A percentile compares a stretch with the other conserved stretches of the same genome.
These are phyloP conservation scores for Mycena floridula DNA, from an alignment of 768 basidiomycete genomes.

Conservation along the genomic window DNA sequence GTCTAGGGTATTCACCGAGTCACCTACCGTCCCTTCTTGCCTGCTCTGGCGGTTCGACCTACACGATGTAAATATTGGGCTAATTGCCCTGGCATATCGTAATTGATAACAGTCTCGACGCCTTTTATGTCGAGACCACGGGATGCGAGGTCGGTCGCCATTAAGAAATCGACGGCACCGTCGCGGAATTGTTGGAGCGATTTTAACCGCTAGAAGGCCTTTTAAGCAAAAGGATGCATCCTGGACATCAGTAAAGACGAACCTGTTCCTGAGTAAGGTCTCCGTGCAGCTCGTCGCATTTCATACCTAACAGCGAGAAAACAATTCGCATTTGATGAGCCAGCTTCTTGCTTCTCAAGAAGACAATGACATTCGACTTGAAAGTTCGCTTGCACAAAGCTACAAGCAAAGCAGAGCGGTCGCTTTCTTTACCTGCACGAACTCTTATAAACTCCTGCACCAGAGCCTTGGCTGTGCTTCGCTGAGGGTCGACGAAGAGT, in stretches of 20 bases:
- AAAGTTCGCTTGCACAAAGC: conserved; percentile 87
- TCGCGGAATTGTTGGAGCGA: conserved; percentile 86
- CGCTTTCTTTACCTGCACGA: conserved; percentile 68
- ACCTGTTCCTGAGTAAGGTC: conserved; percentile 96
- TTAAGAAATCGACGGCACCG: conserved; percentile 81
- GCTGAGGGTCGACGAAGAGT: conserved; percentile 93
- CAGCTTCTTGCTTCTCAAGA: conserved; percentile 93
- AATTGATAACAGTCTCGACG: conserved; percentile 96
- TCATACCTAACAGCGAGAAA: conserved; percentile 84
- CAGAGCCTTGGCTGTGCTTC: conserved; percentile 77
- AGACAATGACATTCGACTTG: conserved; percentile 79
- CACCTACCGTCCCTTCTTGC: conserved; percentile 79
- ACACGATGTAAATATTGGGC: conserved; percentile 96
- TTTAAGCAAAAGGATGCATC: conserved; percentile 29
- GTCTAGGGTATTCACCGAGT: no score
- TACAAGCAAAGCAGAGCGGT: conserved; percentile 71
- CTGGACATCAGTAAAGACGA: conserved; percentile 9
- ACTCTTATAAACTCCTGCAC: conserved; percentile 95
- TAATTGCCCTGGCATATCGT: conserved; percentile 93
- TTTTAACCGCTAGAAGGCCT: no score
- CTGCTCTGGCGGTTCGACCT: conserved; percentile 94
- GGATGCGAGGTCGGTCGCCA: conserved; percentile 95
- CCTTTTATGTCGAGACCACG: conserved; percentile 97
- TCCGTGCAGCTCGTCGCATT: conserved; percentile 90
- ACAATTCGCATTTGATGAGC: conserved; percentile 96